These are phyloP conservation scores for Jacaranda copaia DNA, from an alignment of 257 asterid species.

Conservation along the genomic window DNA sequence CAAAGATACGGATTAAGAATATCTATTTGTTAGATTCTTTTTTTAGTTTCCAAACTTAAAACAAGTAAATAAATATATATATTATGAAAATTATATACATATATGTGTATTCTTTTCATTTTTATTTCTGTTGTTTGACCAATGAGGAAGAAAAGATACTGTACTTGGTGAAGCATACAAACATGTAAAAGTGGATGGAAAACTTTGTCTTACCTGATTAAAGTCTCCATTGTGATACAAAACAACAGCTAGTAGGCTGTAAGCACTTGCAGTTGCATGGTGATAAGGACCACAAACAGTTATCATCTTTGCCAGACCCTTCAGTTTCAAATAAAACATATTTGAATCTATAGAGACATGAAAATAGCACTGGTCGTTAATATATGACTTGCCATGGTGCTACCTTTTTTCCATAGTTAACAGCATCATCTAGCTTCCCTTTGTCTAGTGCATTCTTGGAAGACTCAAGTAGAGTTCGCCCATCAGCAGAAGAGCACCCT, in stretches of 20 bases:
- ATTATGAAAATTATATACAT: too few species aligned
- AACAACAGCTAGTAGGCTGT: constrained; percentile 98
- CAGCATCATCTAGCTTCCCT: constrained; percentile 98
- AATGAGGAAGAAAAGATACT: background rate
- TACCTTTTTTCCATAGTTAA: constrained; percentile 93
- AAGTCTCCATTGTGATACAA: constrained; percentile 99
- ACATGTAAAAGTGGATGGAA: background rate
- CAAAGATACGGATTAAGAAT: too few species aligned
- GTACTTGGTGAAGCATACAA: background rate
- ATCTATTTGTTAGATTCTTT: too few species aligned
- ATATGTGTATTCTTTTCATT: too few species aligned
- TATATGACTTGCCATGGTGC: background rate
- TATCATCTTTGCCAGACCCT: constrained; percentile 97
- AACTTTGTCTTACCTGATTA: constrained; percentile 70
- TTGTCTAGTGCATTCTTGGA: constrained; percentile 97
- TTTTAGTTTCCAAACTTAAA: background rate
- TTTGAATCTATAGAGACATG: constrained; percentile 33
- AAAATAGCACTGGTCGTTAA: constrained; percentile 6
- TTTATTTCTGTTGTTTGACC: background rate
- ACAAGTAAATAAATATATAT: too few species aligned
- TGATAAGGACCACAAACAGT: constrained; percentile 99
- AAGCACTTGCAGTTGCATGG: constrained; percentile 95
- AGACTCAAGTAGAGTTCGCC: constrained; percentile 88
- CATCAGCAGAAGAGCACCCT: constrained; percentile 97
- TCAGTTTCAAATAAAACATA: constrained; percentile 42